Evolutionary conservation across 148 eudicot species (phyloP), one percentile per base, ranked within the genome.

Genomic region (Chenopodium formosanum): DNA sequence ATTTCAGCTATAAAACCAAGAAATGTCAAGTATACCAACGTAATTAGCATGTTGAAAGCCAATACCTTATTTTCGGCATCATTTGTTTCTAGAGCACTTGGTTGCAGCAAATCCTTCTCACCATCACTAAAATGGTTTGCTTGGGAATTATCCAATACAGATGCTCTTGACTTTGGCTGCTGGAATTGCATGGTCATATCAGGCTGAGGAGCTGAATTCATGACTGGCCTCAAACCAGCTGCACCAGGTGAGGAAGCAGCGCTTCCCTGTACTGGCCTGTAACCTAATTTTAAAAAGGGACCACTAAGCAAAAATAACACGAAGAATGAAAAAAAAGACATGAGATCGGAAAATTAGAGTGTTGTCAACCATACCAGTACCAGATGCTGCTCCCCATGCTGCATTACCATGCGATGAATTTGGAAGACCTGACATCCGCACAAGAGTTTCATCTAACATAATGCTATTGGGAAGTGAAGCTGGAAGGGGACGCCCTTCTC

Each of bases 401-500:
- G 92, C 82, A 80, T 83, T 83, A 78, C 91, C 93, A 83, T 90
- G 87, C 74, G 90, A 82, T 79, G 92, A 85, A 77, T 77, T 84
- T 66, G 98, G 95, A 75, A 90, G 93, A 77, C 98, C 95, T 46
- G 94, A 86, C 87, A 94, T 81, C 69, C 98, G 87, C 90, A 92
- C 82, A 84, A 96, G 91, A 67, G 91, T 88, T 84, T 96, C 98
- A 81, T 96, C 99, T 62, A 94, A 91, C 88, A 92, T 88, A 81
- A 96, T 78, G 76, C 87, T 89, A 78, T 89, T 89, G 70, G 99
- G 99, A 73, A 96, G 93, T 17, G 93, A 70, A 77, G 94, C 84
- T 79, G 99, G 99, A 86, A 96, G 98, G 37, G 90, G 74, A 47
- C 88, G 90, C 79, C 99, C 99, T 89, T 96, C 99, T 86, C 99